A percentile compares a stretch with the other conserved stretches of the same genome.
phyloP scores from a whole-genome alignment of 305 asterid genomes.

The Vinca major region DNA sequence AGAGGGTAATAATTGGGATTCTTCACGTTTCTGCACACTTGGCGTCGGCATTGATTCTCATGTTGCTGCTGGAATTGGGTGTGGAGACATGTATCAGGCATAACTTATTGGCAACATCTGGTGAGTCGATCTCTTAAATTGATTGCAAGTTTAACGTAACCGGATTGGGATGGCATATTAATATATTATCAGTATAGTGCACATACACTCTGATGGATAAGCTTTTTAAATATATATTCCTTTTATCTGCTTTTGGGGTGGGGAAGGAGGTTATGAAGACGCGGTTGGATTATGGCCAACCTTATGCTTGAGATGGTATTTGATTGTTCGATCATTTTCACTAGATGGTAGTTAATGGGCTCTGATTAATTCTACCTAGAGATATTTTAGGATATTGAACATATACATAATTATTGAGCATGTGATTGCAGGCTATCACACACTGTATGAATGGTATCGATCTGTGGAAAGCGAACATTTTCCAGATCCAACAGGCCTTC shows the following conservation, averaged over 20 bases:
- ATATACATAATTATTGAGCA: slow-evolving; percentile 1
- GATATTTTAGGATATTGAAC: background rate
- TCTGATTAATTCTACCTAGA: background rate
- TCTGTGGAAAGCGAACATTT: slow-evolving; percentile 89
- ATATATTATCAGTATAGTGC: background rate
- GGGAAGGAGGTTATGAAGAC: background rate
- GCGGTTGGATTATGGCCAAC: background rate
- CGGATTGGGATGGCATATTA: background rate
- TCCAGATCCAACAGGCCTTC: slow-evolving; percentile 93
- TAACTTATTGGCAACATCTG: slow-evolving; percentile 78
- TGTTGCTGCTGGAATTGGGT: slow-evolving; percentile 92
- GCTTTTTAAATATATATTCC: background rate
- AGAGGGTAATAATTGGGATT: slow-evolving; percentile 54
- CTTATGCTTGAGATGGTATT: too few relatives aligned
- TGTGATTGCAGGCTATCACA: slow-evolving; percentile 67
- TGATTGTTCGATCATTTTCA: too few relatives aligned
- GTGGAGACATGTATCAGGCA: slow-evolving; percentile 82
- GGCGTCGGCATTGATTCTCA: slow-evolving; percentile 86
- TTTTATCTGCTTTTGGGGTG: background rate
- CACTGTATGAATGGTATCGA: slow-evolving; percentile 84
- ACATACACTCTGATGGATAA: background rate
- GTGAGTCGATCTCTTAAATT: slow-evolving; percentile 25
- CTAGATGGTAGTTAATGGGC: background rate
- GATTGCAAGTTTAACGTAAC: background rate
- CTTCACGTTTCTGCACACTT: slow-evolving; percentile 94